Evolutionary conservation across 2,329 filamentous ascomycete genomes (phyloP).

Genomic region (Hypomyces rosellus): DNA sequence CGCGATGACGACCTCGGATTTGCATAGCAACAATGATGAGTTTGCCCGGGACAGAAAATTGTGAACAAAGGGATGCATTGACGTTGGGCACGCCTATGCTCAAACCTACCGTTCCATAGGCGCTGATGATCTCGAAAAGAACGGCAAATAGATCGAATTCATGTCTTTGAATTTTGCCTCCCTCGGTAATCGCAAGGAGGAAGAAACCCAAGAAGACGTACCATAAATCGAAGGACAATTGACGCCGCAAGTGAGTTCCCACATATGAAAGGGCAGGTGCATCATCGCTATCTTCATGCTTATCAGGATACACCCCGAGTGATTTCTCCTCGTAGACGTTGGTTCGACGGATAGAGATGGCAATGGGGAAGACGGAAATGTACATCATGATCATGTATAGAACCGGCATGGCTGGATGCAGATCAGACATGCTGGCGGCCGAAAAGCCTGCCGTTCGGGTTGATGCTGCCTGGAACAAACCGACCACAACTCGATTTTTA

Average conservation of each 20-base stretch:
- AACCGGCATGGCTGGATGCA: slow-evolving; percentile 89
- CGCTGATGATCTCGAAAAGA: slow-evolving; percentile 82
- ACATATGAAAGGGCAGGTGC: slow-evolving; percentile 72
- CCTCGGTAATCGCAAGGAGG: slow-evolving; percentile 85
- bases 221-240: slow-evolving; percentile 96
- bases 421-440: slow-evolving; percentile 65
- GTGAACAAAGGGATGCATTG: slow-evolving; percentile 74
- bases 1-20: slow-evolving; percentile 62
- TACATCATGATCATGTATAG: slow-evolving; percentile 99
- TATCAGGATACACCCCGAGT: slow-evolving; percentile 61
- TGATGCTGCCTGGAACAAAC: slow-evolving; percentile 81
- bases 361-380: slow-evolving; percentile 93
- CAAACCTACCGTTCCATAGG: slow-evolving; percentile 90
- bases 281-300: slow-evolving; percentile 43
- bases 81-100: slow-evolving; percentile 72
- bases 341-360: slow-evolving; percentile 86
- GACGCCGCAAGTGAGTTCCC: slow-evolving; percentile 81
- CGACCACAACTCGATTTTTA: slow-evolving; percentile 74
- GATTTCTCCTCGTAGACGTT: slow-evolving; percentile 95
- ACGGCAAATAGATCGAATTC: slow-evolving; percentile 63
- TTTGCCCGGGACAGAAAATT: slow-evolving; percentile 71
- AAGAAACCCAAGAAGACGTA: slow-evolving; percentile 93
- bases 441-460: slow-evolving; percentile 89
- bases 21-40: slow-evolving; percentile 64
- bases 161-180: slow-evolving; percentile 54